Evolutionary conservation across 179 eudicot genomes (phyloP).

Genomic region (Camellia oleifera): DNA sequence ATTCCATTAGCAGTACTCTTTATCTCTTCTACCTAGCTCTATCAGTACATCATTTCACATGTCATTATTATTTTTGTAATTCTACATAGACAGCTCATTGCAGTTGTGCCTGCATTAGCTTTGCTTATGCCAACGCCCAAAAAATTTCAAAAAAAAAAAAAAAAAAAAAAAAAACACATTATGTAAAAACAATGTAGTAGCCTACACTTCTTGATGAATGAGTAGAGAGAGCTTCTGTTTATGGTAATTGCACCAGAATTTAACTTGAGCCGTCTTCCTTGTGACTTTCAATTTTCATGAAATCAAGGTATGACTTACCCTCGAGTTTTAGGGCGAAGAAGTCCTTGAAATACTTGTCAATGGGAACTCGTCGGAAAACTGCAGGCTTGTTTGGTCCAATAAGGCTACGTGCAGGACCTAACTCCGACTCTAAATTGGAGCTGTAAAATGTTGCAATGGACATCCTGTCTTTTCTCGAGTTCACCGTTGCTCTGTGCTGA

Average conservation of each 20-base stretch:
- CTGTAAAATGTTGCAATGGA: slow-evolving; percentile 55
- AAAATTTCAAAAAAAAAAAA: too few relatives aligned
- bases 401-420: slow-evolving; percentile 51
- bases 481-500: slow-evolving; percentile 55
- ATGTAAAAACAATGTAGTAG: too few relatives aligned
- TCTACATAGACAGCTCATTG: too few relatives aligned
- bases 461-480: slow-evolving; percentile 39
- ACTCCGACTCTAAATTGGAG: slow-evolving; percentile 24
- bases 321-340: slow-evolving; percentile 42
- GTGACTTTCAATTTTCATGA: slow-evolving; percentile 27
- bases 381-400: slow-evolving; percentile 37
- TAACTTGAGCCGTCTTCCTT: not conserved
- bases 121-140: too few relatives aligned
- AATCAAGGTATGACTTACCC: slow-evolving; percentile 47
- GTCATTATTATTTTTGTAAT: too few relatives aligned
- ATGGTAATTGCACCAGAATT: not conserved
- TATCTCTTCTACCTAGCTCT: too few relatives aligned
- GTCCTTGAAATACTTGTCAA: slow-evolving; percentile 36
- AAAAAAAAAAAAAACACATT: too few relatives aligned
- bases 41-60: too few relatives aligned
- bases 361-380: slow-evolving; percentile 28
- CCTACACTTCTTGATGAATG: too few relatives aligned
- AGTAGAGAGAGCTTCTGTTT: not conserved
- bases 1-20: too few relatives aligned
- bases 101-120: too few relatives aligned